These are phyloP conservation scores for Pittosporum tobira DNA, from an alignment of 129 eudicot species.

Conservation along the genomic window DNA sequence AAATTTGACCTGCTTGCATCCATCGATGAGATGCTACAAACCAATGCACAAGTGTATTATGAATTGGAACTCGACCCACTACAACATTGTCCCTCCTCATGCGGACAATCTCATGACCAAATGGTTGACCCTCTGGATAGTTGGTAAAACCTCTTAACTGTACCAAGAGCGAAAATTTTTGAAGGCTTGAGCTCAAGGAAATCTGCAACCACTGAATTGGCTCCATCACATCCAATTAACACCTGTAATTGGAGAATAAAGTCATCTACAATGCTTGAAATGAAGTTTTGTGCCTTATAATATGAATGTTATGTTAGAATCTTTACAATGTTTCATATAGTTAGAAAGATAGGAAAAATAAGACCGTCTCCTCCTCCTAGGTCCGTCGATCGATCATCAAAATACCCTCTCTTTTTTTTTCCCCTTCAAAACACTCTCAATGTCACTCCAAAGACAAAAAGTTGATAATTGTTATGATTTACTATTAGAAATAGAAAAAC, in stretches of 20 bases:
- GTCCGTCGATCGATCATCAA: too few relatives aligned
- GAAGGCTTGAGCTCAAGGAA: constrained; percentile 42
- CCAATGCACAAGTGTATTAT: constrained; percentile 49
- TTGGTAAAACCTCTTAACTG: constrained; percentile 45
- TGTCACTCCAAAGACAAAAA: too few relatives aligned
- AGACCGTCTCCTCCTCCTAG: too few relatives aligned
- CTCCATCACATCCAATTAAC: constrained; percentile 62
- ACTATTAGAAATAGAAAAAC: too few relatives aligned
- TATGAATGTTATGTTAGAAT: too few relatives aligned
- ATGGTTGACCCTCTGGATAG: constrained; percentile 52
- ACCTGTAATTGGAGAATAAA: constrained; percentile 22
- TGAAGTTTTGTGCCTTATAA: too few relatives aligned
- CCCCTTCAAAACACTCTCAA: too few relatives aligned
- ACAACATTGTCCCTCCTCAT: constrained; percentile 18
- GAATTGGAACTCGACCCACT: constrained; percentile 42
- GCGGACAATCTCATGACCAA: constrained; percentile 30
- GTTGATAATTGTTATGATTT: too few relatives aligned
- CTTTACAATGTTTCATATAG: too few relatives aligned
- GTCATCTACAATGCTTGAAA: too few relatives aligned
- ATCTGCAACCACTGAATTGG: constrained; percentile 36
- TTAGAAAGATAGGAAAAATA: too few relatives aligned
- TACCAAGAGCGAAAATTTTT: constrained; percentile 18
- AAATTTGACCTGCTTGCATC: constrained; percentile 15
- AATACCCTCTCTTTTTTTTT: too few relatives aligned
- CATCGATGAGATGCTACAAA: constrained; percentile 22